Conservation (phyloP, 345 rosid species). For the Hibiscus trionum region DNA sequence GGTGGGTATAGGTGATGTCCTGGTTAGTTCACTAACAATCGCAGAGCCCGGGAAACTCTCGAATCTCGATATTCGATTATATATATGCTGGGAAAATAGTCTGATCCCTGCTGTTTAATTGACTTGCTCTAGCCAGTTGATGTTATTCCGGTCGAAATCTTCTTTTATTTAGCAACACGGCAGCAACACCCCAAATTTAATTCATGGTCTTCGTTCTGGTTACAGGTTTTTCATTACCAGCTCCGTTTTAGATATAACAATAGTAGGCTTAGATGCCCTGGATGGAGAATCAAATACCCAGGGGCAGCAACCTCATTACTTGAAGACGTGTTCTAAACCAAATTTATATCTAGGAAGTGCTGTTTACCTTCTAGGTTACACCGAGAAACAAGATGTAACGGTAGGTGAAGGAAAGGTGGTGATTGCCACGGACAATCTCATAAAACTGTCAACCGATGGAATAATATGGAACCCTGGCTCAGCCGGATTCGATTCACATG, state of each 20-base stretch:
- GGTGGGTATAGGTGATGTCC: background rate
- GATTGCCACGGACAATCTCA: slow-evolving; percentile 86
- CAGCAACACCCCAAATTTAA: background rate
- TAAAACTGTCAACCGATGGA: slow-evolving; percentile 79
- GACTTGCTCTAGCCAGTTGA: background rate
- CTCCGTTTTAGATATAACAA: slow-evolving; percentile 80
- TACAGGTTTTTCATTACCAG: slow-evolving; percentile 92
- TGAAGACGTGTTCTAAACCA: slow-evolving; percentile 74
- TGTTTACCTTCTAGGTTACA: slow-evolving; percentile 68
- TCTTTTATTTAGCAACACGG: background rate
- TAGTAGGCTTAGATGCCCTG: slow-evolving; percentile 64
- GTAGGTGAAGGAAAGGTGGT: slow-evolving; percentile 92
- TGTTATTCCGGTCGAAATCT: background rate
- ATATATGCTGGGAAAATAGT: background rate
- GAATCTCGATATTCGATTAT: background rate
- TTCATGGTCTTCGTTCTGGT: slow-evolving; percentile 9
- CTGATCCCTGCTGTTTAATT: background rate
- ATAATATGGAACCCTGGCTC: slow-evolving; percentile 78
- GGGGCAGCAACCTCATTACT: slow-evolving; percentile 64
- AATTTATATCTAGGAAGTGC: slow-evolving; percentile 68
- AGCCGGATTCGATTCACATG: slow-evolving; percentile 88
- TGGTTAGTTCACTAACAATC: background rate
- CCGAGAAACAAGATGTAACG: slow-evolving; percentile 47
- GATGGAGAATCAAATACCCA: slow-evolving; percentile 72
- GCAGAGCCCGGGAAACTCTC: background rate